Evolutionary conservation across 2,329 filamentous ascomycete genomes (phyloP), one percentile per base, ranked within the genome.

Genomic region (Xenoacremonium recifei): DNA sequence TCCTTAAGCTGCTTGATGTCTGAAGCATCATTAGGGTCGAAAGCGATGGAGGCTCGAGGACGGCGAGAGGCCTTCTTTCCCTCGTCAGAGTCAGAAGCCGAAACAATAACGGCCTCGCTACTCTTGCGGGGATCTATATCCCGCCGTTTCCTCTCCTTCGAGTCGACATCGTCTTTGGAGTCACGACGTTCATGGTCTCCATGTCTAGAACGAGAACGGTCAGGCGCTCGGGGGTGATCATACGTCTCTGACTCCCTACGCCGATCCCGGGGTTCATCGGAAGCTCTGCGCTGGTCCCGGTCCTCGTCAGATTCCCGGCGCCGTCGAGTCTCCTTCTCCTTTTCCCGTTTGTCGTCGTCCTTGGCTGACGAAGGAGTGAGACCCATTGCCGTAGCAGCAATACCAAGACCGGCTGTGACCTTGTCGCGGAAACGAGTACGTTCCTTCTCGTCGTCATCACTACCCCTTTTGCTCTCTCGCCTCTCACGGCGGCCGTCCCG

Each of bases 1-100:
- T 75, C 70, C 51, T 77, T 76, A 31, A 79, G 59, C 9, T 72
- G 70, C 42, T 66, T 68, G 13, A 81, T 50, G 13, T 73, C 72
- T 21, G 66, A 68, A 3, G 75, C 67, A 49, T 81, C 71, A 20
- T 73, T 80, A 5, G 76, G 76, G 43, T 78, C 67, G 46, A 81
- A 81, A 2, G 63, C 65, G 31, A 62, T 59, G 1, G 72, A 64
- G 25, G 61, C 52, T 13, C 65, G 66, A 18, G 55, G 55, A 6
- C 68, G 67, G 31, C 73, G 68, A 15, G 63, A 62, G 7, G 60
- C 46, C 36, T 61, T 58, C 40, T 65, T 68, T n/a, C 54, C 60
- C 27, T 71, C 64, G 19, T 73, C 69, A 0, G 73, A 74, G 41
- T 66, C 61, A 4, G 73, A 59, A 48, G 66, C 40, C 44, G 66